Conservation (phyloP, 129 eudicot genomes). For the Lactuca sativa region DNA sequence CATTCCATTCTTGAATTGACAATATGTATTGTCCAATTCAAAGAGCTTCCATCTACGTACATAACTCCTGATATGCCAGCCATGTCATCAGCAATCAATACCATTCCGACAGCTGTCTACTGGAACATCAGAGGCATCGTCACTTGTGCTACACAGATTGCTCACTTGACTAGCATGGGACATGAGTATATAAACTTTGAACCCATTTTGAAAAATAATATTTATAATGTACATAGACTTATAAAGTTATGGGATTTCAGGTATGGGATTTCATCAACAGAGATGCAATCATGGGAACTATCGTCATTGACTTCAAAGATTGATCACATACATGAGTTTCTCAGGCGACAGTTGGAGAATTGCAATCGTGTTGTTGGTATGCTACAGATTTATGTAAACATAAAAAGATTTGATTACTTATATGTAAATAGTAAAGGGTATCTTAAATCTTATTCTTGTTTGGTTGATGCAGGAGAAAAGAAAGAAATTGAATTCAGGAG, state of each 20-base stretch:
- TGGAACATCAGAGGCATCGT: slow-evolving; percentile 71
- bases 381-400: background rate
- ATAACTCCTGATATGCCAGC: slow-evolving; percentile 55
- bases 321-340: slow-evolving; percentile 52
- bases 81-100: slow-evolving; percentile 45
- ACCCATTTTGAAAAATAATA: too few relatives aligned
- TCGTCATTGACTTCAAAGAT: slow-evolving; percentile 65
- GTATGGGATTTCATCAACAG: slow-evolving; percentile 47
- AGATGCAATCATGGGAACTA: slow-evolving; percentile 69
- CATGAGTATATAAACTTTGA: slow-evolving; percentile 52
- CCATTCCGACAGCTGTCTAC: slow-evolving; percentile 72
- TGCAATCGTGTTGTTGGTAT: slow-evolving; percentile 54
- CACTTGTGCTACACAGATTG: slow-evolving; percentile 62
- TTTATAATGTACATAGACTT: background rate
- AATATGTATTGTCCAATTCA: slow-evolving; percentile 51
- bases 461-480: slow-evolving; percentile 57
- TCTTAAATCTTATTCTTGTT: slow-evolving; percentile 4
- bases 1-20: slow-evolving; percentile 52
- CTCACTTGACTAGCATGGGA: slow-evolving; percentile 64
- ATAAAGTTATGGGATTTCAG: slow-evolving; percentile 35
- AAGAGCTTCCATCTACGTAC: slow-evolving; percentile 55
- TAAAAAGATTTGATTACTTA: too few relatives aligned
- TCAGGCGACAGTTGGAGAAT: slow-evolving; percentile 35
- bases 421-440: too few relatives aligned
- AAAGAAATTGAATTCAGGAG: slow-evolving; percentile 44